Evolutionary conservation across 2,329 filamentous ascomycete species (phyloP), one percentile per base, ranked within the genome.

Genomic region (Lachnellula willkommii): DNA sequence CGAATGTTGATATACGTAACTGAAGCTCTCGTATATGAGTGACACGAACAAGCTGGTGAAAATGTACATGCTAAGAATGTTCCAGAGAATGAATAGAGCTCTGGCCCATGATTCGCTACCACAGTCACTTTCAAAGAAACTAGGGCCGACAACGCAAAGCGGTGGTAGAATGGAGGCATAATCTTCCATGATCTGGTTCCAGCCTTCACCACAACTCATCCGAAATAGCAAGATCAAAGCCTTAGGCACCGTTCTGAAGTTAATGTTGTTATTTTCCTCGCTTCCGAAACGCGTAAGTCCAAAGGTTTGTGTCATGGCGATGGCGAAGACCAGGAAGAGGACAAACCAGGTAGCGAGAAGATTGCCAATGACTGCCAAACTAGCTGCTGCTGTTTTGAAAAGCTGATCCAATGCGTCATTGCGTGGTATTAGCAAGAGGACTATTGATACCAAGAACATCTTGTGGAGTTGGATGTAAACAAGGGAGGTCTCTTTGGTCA

Each of bases 41-140:
- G 94, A 99, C 57, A 99, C 93, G 72, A 99, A 99, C 69, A 99
- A 76, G 68, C 93, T 96, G 69, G 97, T 93, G 68, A 99, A 99
- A 67, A 99, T 95, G 74, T 99, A 99, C 94, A 99, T 99, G 88
- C 93, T 97, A 73, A 99, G 81, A 66, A 99, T 93, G 76, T 99
- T 99, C 94, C 94, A 99, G 4, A 88, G 84, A 56, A 97, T 91
- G 75, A 99, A 99, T 9, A 99, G 78, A 36, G 85, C 83, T 51
- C 91, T 81, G 7, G 94, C 91, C 91, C 94, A 99, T 40, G 84
- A 81, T 50, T 85, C 82, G 73, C 93, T 96, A 56, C 94, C 94
- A 68, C 94, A 99, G 73, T 99, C 95, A 66, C 90, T 94, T 43
- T 89, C 76, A 66, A 91, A 93, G 72, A 96, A 96, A 40, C 80